Conservation (phyloP, 2,329 filamentous ascomycete genomes). For the Tricladium varicosporioides region DNA sequence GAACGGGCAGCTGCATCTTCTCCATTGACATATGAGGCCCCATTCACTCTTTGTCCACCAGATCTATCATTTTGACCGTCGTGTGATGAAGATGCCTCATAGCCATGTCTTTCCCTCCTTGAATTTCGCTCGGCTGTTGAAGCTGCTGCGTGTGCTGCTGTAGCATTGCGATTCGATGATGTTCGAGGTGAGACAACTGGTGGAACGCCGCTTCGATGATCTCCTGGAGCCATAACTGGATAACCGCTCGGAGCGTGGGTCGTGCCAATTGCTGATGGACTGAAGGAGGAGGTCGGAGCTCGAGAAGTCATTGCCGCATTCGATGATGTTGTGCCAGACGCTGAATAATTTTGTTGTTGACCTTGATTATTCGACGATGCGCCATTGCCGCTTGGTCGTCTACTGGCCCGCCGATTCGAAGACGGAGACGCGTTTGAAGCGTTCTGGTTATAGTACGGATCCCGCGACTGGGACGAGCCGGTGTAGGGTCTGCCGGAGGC, state of each 20-base stretch:
- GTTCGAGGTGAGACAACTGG: conserved; percentile 77
- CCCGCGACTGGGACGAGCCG: conserved; percentile 51
- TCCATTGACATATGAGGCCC: conserved; percentile 40
- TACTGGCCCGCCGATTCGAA: conserved; percentile 50
- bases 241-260: conserved; percentile 40
- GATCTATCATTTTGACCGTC: conserved; percentile 27
- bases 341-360: conserved; percentile 30
- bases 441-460: conserved; percentile 48
- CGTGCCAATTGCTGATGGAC: conserved; percentile 40
- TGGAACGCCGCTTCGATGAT: conserved; percentile 59
- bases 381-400: conserved; percentile 51
- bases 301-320: conserved; percentile 20
- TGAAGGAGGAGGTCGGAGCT: conserved; percentile 32
- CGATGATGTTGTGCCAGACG: conserved; percentile 20
- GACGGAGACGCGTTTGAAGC: conserved; percentile 43
- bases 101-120: conserved; percentile 22
- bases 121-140: conserved; percentile 26
- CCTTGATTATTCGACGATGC: conserved; percentile 31
- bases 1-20: conserved; percentile 38
- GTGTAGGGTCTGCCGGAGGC: conserved; percentile 52
- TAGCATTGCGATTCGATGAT: conserved; percentile 63
- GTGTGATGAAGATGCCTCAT: conserved; percentile 22
- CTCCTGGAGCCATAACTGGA: conserved; percentile 37
- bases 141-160: conserved; percentile 34
- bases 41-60: conserved; percentile 37